Base-by-base conservation (phyloP, 148 eudicot species). In the Cornus kousa region DNA sequence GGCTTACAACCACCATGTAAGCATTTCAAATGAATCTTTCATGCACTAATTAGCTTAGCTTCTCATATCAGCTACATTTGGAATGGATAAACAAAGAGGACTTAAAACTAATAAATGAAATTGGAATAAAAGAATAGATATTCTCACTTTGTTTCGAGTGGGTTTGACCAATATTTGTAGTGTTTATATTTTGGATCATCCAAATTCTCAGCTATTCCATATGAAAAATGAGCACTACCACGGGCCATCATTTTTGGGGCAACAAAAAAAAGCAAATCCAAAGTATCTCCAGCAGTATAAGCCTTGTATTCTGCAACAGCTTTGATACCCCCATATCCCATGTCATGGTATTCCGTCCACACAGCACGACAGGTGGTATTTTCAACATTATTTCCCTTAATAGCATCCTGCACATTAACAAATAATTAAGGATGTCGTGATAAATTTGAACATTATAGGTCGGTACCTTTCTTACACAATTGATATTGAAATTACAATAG, bases 191-290 rank as follows among this genome's bases (percentile, higher is more conserved):
- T 93, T 7, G 97, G 99, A 79, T 93, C 97, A 71, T 90, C 88
- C 88, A 90, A 85, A 84, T 96, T 85, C 4, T 92, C 99, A 77
- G 99, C 99, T 80, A 93, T 86, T 67, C 99, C 99, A 79, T 90
- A 92, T 4, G 99, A 96, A 85, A 84, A 96, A 68, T 96, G 99
- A 73, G 84, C 67, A 68, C 89, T 88, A 72, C 97, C 97, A 71
- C 99, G 97, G 10, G 88, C 89, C 99, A 92, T 93, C 97, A 93
- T 87, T 80, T 90, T 91, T 1, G 99, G 99, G 78, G 99, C 99
- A 79, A 96, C 95, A 82, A 82, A 96, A 64, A 83, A 85, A 43
- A 96, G 90, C 82, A 96, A 83, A 83, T 96, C 98, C 76, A 92
- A 55, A 31, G 88, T 60, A 8, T 96, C 99, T 33, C 84, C 87